Evolutionary conservation across 2,329 filamentous ascomycete species (phyloP).

Genomic region (Pezizomycotina sp.): DNA sequence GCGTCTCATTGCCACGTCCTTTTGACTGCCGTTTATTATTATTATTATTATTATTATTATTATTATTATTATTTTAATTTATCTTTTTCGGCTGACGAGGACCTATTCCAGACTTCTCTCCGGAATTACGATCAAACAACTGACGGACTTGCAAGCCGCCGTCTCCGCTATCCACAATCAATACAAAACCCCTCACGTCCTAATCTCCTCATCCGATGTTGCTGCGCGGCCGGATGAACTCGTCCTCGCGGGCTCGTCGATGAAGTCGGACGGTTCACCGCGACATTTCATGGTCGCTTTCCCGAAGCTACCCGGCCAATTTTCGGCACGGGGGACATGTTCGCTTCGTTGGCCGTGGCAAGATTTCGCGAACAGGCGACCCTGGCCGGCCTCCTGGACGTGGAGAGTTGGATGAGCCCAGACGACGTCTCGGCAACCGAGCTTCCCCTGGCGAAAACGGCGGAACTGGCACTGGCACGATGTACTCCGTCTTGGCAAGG

Average conservation of each 20-base stretch:
- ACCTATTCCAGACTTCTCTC: constrained; percentile 51
- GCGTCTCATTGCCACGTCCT: no score
- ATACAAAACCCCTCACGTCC: constrained; percentile 67
- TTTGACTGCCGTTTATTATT: no score
- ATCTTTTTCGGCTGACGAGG: neutral
- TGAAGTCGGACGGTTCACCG: constrained; percentile 45
- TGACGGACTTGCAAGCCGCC: constrained; percentile 53
- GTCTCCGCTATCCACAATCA: constrained; percentile 60
- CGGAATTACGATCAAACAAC: constrained; percentile 63
- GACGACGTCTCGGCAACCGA: constrained; percentile 53
- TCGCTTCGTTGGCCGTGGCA: constrained; percentile 76
- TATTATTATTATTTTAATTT: constrained; percentile 1
- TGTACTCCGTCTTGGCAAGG: constrained; percentile 66
- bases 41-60: neutral
- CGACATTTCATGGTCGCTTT: constrained; percentile 82
- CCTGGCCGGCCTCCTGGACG: constrained; percentile 34
- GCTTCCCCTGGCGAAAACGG: constrained; percentile 66
- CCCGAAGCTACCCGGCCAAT: constrained; percentile 79
- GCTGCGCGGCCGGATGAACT: constrained; percentile 34
- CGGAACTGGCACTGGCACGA: constrained; percentile 80
- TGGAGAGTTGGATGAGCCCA: constrained; percentile 55
- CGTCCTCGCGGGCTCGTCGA: constrained; percentile 61
- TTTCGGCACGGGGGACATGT: constrained; percentile 98
- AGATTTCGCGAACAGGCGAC: constrained; percentile 52
- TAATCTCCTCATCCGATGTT: constrained; percentile 79